These are phyloP conservation scores for Penicillium maclennaniae DNA, from an alignment of 495 filamentous ascomycete genomes.

Conservation along the genomic window DNA sequence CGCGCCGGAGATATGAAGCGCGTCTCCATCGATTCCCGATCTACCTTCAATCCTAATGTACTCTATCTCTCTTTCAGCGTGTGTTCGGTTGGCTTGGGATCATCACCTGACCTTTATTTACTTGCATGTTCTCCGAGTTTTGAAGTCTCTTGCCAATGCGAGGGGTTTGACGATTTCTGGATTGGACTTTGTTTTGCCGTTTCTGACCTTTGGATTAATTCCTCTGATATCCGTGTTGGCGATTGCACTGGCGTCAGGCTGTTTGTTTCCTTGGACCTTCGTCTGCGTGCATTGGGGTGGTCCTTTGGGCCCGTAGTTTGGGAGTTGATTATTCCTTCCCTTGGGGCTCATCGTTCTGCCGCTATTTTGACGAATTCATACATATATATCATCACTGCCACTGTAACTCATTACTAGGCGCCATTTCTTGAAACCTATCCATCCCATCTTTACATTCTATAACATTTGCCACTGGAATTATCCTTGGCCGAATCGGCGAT, in stretches of 20 bases:
- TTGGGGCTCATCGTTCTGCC: conserved; percentile 21
- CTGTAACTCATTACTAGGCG: neutral
- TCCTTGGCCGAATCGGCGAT: conserved; percentile 14
- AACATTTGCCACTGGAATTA: neutral
- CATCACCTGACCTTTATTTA: conserved; percentile 16
- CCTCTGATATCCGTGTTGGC: conserved; percentile 45
- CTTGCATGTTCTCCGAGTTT: conserved; percentile 9
- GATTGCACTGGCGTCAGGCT: conserved; percentile 38
- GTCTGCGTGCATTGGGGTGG: conserved; percentile 27
- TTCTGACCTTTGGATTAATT: conserved; percentile 13
- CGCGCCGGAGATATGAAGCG: neutral
- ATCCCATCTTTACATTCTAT: too few species aligned
- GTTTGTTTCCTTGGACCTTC: conserved; percentile 20
- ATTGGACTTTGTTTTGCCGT: conserved; percentile 14
- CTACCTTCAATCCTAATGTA: conserved; percentile 30
- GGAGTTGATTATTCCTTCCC: conserved; percentile 16
- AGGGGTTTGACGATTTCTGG: conserved; percentile 26
- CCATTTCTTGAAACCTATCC: too few species aligned
- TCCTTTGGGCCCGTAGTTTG: conserved; percentile 8
- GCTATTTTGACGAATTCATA: conserved; percentile 30
- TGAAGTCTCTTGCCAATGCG: conserved; percentile 10
- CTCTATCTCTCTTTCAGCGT: conserved; percentile 33
- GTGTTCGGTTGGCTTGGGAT: conserved; percentile 28
- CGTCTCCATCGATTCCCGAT: conserved; percentile 14
- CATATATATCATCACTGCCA: conserved; percentile 7